Evolutionary conservation across 1,284 basidiomycete species (phyloP).

Genomic region (Trichosporon coremiiforme): DNA sequence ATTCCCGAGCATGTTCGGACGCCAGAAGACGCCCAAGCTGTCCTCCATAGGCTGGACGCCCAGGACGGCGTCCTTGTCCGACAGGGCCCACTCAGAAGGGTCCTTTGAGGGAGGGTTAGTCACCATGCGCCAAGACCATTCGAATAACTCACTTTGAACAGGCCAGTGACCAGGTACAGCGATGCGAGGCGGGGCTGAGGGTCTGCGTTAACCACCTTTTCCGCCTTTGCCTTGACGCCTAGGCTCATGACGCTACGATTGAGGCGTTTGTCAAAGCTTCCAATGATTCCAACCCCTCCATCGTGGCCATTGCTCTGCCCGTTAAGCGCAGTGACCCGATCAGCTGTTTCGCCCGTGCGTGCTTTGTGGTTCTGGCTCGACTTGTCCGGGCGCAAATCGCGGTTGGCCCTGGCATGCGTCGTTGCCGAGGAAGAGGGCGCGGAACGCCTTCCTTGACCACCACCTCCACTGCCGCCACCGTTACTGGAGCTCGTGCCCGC

Average conservation of each 20-base stretch:
- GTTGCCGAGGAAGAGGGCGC: conserved; percentile 5
- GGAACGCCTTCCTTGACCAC: neutral
- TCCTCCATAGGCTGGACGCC: conserved; percentile 83
- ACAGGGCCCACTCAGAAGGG: conserved; percentile 73
- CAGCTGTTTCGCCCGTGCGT: conserved; percentile 25
- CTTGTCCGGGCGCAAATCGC: conserved; percentile 9
- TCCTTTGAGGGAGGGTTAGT: conserved; percentile 31
- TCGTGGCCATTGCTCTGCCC: conserved; percentile 12
- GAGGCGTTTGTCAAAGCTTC: conserved; percentile 30
- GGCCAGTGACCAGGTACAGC: conserved; percentile 59
- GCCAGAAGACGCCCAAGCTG: conserved; percentile 89
- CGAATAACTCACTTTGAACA: conserved; percentile 55
- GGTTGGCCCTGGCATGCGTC: neutral
- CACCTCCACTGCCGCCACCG: neutral
- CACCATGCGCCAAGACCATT: neutral
- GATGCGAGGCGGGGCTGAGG: conserved; percentile 54
- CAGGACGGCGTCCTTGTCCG: conserved; percentile 80
- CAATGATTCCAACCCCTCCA: conserved; percentile 29
- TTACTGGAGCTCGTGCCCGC: neutral
- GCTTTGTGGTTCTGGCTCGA: neutral
- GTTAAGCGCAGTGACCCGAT: conserved; percentile 25
- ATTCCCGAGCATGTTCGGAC: conserved; percentile 87
- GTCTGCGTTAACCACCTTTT: conserved; percentile 45
- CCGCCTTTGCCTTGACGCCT: conserved; percentile 37
- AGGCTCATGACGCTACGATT: conserved; percentile 32